Percentiles rank a stretch among this genome's conserved stretches.
Conservation (phyloP, 257 asterid genomes). For the Nicotiana noctiflora region DNA sequence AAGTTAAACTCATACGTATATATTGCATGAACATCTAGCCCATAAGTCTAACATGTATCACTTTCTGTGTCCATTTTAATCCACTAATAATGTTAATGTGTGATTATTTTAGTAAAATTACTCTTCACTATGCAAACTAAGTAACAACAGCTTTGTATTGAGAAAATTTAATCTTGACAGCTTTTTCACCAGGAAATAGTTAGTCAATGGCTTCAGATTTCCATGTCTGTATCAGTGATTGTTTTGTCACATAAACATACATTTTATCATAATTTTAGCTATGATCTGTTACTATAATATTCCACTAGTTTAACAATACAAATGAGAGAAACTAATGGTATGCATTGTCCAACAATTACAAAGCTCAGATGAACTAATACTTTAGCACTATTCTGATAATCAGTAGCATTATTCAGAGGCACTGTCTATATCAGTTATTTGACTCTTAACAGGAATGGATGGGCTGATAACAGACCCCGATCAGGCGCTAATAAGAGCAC, state of each 20-base stretch:
- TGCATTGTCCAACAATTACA: background rate
- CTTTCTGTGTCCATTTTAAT: too few relatives aligned
- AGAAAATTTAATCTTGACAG: background rate
- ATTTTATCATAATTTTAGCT: background rate
- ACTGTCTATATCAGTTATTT: background rate
- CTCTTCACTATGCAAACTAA: too few relatives aligned
- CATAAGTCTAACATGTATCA: background rate
- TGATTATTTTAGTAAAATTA: too few relatives aligned
- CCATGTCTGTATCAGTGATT: too few relatives aligned
- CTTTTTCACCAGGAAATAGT: background rate
- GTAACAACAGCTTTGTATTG: background rate
- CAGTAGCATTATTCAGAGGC: background rate
- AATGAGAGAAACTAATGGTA: background rate
- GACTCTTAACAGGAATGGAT: constrained; percentile 24
- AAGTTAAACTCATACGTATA: background rate
- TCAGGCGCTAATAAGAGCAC: constrained; percentile 44
- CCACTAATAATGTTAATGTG: too few relatives aligned
- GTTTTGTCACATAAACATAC: background rate
- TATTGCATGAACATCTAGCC: background rate
- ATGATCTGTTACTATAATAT: background rate
- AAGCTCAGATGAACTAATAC: background rate
- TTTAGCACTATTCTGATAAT: background rate
- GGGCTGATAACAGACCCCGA: constrained; percentile 49
- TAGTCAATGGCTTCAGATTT: too few relatives aligned
- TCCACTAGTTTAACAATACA: background rate